These are phyloP conservation scores for Glycine tomentella DNA, from an alignment of 306 rosid genomes.

Conservation along the genomic window DNA sequence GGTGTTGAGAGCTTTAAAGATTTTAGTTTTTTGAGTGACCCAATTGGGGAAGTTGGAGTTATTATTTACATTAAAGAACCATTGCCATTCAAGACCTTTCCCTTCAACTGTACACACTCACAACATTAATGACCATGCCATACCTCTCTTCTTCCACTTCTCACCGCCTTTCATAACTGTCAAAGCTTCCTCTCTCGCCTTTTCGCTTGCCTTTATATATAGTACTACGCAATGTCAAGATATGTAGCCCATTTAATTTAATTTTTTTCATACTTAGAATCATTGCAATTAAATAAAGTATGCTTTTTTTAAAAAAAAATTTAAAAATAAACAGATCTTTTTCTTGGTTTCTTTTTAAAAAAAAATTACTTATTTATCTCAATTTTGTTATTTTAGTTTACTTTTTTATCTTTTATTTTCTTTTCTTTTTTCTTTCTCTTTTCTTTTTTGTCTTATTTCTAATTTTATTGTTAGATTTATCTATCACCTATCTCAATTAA, in stretches of 20 bases:
- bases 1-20: slow-evolving; percentile 83
- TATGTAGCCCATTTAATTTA: background rate
- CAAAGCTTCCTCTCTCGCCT: slow-evolving; percentile 34
- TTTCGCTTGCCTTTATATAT: slow-evolving; percentile 21
- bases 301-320: too few species aligned
- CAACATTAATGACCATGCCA: slow-evolving; percentile 63
- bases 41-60: slow-evolving; percentile 79
- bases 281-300: background rate
- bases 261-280: background rate
- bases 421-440: too few species aligned
- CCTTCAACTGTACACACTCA: slow-evolving; percentile 70
- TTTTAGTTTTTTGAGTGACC: slow-evolving; percentile 57
- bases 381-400: too few species aligned
- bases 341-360: too few species aligned
- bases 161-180: slow-evolving; percentile 69
- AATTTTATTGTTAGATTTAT: too few species aligned
- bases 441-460: too few species aligned
- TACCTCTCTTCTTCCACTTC: slow-evolving; percentile 48
- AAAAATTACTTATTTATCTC: too few species aligned
- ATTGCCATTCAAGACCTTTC: slow-evolving; percentile 60
- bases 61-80: slow-evolving; percentile 63
- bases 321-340: too few species aligned
- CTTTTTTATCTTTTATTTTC: too few species aligned
- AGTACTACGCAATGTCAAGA: slow-evolving; percentile 27
- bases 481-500: too few species aligned